phyloP scores from a whole-genome alignment of 768 basidiomycete species.

The Lactarius deliciosus region DNA sequence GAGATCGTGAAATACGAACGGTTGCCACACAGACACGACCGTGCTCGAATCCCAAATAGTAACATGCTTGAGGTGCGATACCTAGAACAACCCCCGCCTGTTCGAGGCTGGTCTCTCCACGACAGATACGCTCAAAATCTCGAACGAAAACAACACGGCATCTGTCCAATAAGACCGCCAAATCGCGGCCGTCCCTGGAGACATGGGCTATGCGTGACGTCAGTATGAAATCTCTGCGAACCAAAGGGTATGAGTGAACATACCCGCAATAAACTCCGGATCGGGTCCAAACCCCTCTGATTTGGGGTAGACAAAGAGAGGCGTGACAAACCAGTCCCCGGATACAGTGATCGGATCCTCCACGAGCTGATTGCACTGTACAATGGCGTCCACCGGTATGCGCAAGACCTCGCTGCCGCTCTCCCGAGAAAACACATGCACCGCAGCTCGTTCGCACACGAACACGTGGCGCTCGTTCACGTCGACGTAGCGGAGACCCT shows the following conservation, averaged over 20 bases:
- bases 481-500: constrained; percentile 55
- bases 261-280: constrained; percentile 9
- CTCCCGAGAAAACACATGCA: constrained; percentile 56
- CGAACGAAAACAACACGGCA: constrained; percentile 35
- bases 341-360: neutral
- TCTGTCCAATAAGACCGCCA: constrained; percentile 34
- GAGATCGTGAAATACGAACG: constrained; percentile 2
- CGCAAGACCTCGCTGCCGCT: constrained; percentile 47
- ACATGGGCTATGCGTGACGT: constrained; percentile 37
- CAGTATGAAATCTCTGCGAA: neutral
- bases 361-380: constrained; percentile 5
- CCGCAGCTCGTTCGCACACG: constrained; percentile 48
- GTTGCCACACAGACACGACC: constrained; percentile 19
- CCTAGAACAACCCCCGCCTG: neutral
- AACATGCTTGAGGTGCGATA: neutral
- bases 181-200: constrained; percentile 37
- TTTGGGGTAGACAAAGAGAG: constrained; percentile 1
- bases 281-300: neutral
- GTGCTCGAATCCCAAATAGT: constrained; percentile 18
- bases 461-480: constrained; percentile 57
- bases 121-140: constrained; percentile 36
- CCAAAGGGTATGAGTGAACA: neutral
- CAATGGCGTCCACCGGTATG: constrained; percentile 21
- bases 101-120: constrained; percentile 5
- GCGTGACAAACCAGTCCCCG: constrained; percentile 14